These are phyloP conservation scores for Ceratocystis destructans DNA, from an alignment of 2,329 filamentous ascomycete species.

Conservation along the genomic window DNA sequence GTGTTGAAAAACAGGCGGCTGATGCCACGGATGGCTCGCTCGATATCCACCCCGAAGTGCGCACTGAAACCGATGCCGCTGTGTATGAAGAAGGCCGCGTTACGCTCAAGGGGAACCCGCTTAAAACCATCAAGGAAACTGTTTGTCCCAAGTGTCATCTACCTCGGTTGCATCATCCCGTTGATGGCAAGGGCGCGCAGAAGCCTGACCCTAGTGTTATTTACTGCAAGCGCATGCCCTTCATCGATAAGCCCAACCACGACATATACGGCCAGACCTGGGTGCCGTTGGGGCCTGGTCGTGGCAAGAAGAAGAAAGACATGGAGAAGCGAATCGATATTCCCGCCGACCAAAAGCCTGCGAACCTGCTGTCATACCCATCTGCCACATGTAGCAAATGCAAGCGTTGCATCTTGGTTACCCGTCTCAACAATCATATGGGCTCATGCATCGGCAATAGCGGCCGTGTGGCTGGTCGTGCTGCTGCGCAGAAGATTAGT, in stretches of 20 bases:
- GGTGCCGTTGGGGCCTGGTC: conserved; percentile 54
- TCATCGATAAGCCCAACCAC: conserved; percentile 60
- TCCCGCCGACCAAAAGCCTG: conserved; percentile 41
- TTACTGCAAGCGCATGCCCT: conserved; percentile 69
- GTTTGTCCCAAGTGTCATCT: conserved; percentile 62
- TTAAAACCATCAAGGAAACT: conserved; percentile 57
- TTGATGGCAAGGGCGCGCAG: conserved; percentile 51
- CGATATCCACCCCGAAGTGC: conserved; percentile 42
- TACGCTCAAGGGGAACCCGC: conserved; percentile 55
- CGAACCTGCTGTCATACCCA: conserved; percentile 50
- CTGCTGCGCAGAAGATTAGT: conserved; percentile 49
- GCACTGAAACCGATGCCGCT: conserved; percentile 52
- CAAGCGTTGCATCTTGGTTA: conserved; percentile 51
- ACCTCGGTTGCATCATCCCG: conserved; percentile 58
- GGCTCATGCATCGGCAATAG: conserved; percentile 54
- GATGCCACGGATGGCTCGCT: conserved; percentile 41
- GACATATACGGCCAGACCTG: conserved; percentile 76
- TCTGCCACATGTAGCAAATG: conserved; percentile 55
- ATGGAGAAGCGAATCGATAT: conserved; percentile 46
- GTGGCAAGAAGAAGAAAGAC: conserved; percentile 69
- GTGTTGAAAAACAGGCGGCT: conserved; percentile 47
- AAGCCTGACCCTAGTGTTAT: conserved; percentile 52
- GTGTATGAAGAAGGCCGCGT: conserved; percentile 57
- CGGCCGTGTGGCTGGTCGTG: conserved; percentile 47
- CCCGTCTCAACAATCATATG: conserved; percentile 54